Conservation (phyloP, 1,284 basidiomycete species). For the Boletus hoseneyae region DNA sequence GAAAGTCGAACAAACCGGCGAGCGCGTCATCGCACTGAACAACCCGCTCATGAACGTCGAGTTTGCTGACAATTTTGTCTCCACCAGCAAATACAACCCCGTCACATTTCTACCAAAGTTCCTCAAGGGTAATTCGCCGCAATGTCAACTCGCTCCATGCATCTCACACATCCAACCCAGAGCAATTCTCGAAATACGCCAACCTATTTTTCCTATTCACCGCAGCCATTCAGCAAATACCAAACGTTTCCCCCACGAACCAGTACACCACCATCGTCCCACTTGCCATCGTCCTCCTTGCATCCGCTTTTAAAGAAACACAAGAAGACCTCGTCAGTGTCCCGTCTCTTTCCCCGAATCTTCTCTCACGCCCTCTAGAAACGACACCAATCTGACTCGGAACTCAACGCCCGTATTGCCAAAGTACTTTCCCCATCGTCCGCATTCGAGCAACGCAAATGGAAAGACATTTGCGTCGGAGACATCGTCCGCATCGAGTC, state of each 20-base stretch:
- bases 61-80: conserved; percentile 82
- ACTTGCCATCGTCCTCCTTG: conserved; percentile 85
- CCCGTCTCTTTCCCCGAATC: not conserved
- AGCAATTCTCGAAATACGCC: conserved; percentile 99
- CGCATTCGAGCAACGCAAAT: conserved; percentile 75
- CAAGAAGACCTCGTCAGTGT: conserved; percentile 82
- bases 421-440: conserved; percentile 72
- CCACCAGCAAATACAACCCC: conserved; percentile 94
- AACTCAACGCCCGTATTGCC: conserved; percentile 83
- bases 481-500: conserved; percentile 90
- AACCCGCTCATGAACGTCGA: conserved; percentile 59
- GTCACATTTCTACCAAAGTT: conserved; percentile 93
- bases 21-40: conserved; percentile 76
- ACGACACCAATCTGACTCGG: conserved; percentile 93
- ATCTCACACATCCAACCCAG: conserved; percentile 39
- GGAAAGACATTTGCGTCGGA: conserved; percentile 89
- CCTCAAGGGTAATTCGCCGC: conserved; percentile 61
- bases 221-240: conserved; percentile 97
- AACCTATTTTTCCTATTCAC: conserved; percentile 99
- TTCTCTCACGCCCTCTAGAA: conserved; percentile 51
- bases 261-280: conserved; percentile 95
- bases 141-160: not conserved
- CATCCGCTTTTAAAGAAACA: conserved; percentile 95
- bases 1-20: conserved; percentile 55
- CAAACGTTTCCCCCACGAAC: conserved; percentile 96